These are phyloP conservation scores for Phalaenopsis equestris DNA, from an alignment of 106 monocot genomes.

Conservation along the genomic window DNA sequence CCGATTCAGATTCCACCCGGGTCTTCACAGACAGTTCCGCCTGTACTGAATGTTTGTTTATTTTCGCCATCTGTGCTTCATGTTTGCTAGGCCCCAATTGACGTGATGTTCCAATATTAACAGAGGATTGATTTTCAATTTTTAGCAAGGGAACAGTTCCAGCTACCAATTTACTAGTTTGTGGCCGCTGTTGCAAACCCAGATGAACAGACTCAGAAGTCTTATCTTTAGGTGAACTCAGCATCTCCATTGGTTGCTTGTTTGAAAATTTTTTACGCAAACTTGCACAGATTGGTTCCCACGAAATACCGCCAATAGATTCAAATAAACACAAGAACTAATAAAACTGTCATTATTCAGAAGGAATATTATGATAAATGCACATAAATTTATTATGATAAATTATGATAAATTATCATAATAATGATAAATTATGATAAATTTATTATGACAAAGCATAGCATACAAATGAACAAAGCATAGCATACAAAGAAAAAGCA, in stretches of 20 bases:
- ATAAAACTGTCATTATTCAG: no score
- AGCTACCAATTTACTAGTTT: constrained; percentile 10
- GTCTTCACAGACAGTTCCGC: constrained; percentile 23
- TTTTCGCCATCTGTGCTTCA: constrained; percentile 21
- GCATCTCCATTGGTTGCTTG: constrained; percentile 21
- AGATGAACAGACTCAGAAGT: constrained; percentile 11
- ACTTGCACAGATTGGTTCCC: no score
- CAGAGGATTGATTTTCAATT: constrained; percentile 10
- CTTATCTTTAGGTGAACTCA: constrained; percentile 8
- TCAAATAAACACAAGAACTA: no score
- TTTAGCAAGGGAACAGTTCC: constrained; percentile 5
- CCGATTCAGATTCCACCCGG: constrained; percentile 44
- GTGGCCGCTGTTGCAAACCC: constrained; percentile 11
- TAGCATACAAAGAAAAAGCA: no score
- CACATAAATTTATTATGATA: no score
- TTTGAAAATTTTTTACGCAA: background rate
- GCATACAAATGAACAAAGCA: no score
- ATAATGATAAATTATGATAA: no score
- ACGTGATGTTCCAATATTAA: constrained; percentile 17
- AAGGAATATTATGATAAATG: no score
- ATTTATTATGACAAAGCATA: no score
- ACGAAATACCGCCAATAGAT: no score
- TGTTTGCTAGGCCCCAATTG: constrained; percentile 23
- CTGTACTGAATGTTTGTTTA: constrained; percentile 32
- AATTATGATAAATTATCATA: no score